phyloP scores from a whole-genome alignment of 306 rosid species.

The Lagenaria siceraria region DNA sequence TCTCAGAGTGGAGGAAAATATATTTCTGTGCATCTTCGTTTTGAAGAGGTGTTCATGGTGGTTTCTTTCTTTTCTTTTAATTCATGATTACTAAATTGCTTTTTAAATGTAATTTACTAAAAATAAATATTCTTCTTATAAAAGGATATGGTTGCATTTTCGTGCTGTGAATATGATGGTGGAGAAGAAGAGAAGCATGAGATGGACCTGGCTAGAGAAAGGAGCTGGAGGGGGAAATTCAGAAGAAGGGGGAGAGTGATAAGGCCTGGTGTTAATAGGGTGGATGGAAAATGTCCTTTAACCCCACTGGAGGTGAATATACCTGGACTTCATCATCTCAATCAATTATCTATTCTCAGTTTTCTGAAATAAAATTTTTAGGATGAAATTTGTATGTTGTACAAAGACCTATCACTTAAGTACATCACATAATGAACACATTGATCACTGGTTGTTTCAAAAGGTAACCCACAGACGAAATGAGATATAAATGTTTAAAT shows the following conservation, averaged over 20 bases:
- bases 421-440: not conserved
- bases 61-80: conserved; percentile 2
- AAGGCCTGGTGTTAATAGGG: conserved; percentile 84
- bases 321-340: not conserved
- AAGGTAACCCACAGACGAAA: not conserved
- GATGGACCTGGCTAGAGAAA: conserved; percentile 94
- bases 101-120: conserved; percentile 12
- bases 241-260: conserved; percentile 69
- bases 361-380: not conserved
- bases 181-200: conserved; percentile 89
- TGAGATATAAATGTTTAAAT: not conserved
- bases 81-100: conserved; percentile 5
- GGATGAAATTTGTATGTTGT: not conserved
- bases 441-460: not conserved
- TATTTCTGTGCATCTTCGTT: conserved; percentile 92
- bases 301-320: conserved; percentile 77
- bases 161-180: conserved; percentile 91
- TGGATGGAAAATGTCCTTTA: conserved; percentile 92
- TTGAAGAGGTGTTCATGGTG: conserved; percentile 68
- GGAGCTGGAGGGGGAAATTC: conserved; percentile 99
- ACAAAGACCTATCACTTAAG: not conserved
- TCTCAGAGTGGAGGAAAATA: conserved; percentile 75
- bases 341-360: not conserved
- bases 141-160: conserved; percentile 98
- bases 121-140: conserved; percentile 1